Percentiles rank a stretch among this genome's conserved stretches.
These are phyloP conservation scores for Zelopaecilomyces penicillatus DNA, from an alignment of 2,329 filamentous ascomycete species.

Conservation along the genomic window DNA sequence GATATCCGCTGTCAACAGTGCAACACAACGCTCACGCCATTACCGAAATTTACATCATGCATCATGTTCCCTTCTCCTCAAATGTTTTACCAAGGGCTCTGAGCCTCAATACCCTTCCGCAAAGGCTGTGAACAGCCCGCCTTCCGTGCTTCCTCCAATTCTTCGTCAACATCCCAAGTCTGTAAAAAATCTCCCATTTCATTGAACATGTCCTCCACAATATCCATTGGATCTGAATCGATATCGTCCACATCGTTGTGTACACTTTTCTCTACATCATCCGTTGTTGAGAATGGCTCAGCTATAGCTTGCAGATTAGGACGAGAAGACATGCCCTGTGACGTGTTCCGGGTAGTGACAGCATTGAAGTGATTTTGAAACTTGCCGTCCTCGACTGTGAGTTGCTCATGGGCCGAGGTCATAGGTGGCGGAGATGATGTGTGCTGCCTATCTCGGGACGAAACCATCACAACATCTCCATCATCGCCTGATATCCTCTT, in stretches of 20 bases:
- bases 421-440: conserved; percentile 36
- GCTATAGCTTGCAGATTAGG: conserved; percentile 19
- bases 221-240: conserved; percentile 23
- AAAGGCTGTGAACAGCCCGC: conserved; percentile 4
- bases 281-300: conserved; percentile 16
- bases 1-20: no score
- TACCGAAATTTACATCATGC: no score
- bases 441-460: background rate
- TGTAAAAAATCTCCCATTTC: conserved; percentile 28
- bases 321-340: conserved; percentile 24
- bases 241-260: conserved; percentile 10
- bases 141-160: conserved; percentile 24
- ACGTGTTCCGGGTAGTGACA: conserved; percentile 32
- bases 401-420: conserved; percentile 24
- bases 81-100: conserved; percentile 20
- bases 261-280: conserved; percentile 9
- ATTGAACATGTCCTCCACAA: conserved; percentile 28
- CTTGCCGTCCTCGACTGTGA: conserved; percentile 25
- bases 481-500: conserved; percentile 3
- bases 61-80: background rate
- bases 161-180: conserved; percentile 26
- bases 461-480: no score
- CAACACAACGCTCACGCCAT: no score
- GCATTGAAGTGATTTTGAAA: conserved; percentile 42
- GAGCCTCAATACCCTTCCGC: conserved; percentile 6